Base-by-base conservation (phyloP, 148 eudicot genomes). In the Dysphania ambrosioides region DNA sequence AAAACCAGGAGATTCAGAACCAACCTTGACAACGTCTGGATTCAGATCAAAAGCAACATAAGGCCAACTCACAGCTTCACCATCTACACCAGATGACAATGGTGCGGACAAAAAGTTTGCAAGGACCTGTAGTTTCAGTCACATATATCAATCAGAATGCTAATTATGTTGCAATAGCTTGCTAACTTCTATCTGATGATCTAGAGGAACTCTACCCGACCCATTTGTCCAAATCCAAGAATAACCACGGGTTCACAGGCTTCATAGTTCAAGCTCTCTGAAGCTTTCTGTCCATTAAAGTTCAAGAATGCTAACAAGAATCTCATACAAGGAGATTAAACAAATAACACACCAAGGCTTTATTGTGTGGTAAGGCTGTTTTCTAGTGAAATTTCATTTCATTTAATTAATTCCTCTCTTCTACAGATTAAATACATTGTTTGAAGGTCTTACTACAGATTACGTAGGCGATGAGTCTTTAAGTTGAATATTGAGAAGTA, bases 161-260 rank as follows among this genome's bases (percentile, higher is more conserved):
- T 18, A 29, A 61, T 16, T 5, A 10, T 42, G 42, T 24, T 60
- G 68, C 27, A 41, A 57, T 18, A 26, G 27, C 27, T 35, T 66
- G 44, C 75, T 16, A 71, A 55, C 42, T 32, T 55, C n/a, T 31
- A n/a, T 13, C 36, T 38, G 15, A n/a, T 55, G n/a, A 74, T 56
- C 16, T 70, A 64, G 34, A 0, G 40, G 44, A 60, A 31, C 51
- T 13, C 30, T 83, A 94, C 98, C 97, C 92, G 98, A 57, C 92
- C 97, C 97, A 92, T 95, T 71, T 92, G 97, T 62, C 97, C 97
- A 81, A 95, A 95, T 74, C 98, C 98, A 81, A 95, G 91, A 64
- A 95, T 92, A 60, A 95, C 98, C 65, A 95, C 90, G 63, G 98
- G 97, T 53, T 95, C 97, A 32, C 85, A 85, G 66, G 84, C 96